A percentile compares a stretch with the other conserved stretches of the same genome.
Evolutionary conservation across 2,329 filamentous ascomycete genomes (phyloP).

Genomic region (Neopestalotiopsis clavispora): DNA sequence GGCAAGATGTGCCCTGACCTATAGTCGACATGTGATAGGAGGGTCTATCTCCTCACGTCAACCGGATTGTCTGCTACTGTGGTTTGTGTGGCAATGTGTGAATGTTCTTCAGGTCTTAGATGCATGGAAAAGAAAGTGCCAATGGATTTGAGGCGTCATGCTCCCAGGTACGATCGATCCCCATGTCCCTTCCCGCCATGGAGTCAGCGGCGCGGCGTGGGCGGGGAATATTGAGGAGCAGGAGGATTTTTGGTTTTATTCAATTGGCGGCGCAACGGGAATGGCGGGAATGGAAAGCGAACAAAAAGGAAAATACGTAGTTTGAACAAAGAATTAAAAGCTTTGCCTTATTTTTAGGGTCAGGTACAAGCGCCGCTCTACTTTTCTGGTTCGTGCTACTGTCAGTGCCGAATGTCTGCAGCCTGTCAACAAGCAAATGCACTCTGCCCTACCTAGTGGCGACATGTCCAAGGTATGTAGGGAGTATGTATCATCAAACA

Average conservation of each 20-base stretch:
- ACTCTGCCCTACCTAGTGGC: neutral
- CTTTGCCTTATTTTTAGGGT: neutral
- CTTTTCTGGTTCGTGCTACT: neutral
- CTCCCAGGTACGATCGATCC: neutral
- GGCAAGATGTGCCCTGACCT: too few relatives aligned
- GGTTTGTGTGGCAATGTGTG: too few relatives aligned
- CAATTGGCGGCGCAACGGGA: neutral
- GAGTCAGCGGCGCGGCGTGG: neutral
- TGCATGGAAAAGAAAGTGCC: neutral
- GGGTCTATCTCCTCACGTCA: neutral
- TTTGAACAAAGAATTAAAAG: neutral
- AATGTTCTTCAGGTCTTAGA: neutral
- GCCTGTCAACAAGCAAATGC: neutral
- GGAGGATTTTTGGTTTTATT: neutral
- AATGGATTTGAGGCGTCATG: neutral
- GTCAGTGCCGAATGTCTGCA: neutral
- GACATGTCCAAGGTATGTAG: neutral
- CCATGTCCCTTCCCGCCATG: neutral
- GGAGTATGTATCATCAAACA: too few relatives aligned
- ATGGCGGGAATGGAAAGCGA: neutral
- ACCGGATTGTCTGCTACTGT: neutral
- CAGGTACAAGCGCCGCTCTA: neutral
- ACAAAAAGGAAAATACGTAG: neutral
- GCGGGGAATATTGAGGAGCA: neutral
- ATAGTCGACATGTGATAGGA: neutral